Evolutionary conservation across 768 basidiomycete genomes (phyloP), one percentile per base, ranked within the genome.

Genomic region (Floccularia luteovirens): DNA sequence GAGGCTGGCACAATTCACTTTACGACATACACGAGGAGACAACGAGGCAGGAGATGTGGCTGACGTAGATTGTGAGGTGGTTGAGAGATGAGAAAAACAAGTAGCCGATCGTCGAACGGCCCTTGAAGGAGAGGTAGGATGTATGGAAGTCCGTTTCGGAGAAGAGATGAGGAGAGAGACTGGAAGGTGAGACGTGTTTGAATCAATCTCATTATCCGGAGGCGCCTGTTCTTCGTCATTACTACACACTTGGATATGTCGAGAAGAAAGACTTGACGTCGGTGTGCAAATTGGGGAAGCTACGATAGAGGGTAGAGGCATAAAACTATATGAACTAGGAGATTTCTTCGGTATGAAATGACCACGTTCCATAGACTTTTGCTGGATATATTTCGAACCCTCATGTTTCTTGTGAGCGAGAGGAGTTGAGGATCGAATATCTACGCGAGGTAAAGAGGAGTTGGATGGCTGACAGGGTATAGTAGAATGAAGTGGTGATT

Each of bases 231-330:
- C 32, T 7, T 12, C n/a, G 8, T 34, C 8, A 7, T 17, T 19
- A 6, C 8, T 19, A 17, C 6, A 14, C 20, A 19, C n/a, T 7
- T 7, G 8, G 16, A 34, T 19, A 17, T 34, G 7, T 8, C n/a
- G 32, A 8, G 32, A 34, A 36, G 62, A 61, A 21, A 52, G 48
- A 31, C 59, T 63, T 16, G 62, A 44, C 6, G 66, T 63, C 4
- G 77, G 73, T 3, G 75, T 73, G 55, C 66, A 69, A 38, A 74
- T 49, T n/a, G 78, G 78, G 3, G 79, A 80, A 17, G 76, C 75
- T 40, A 66, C 61, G 44, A 79, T 79, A 28, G 77, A 68, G 6
- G 79, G 71, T 36, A 79, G 66, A 32, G 75, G 70, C 19, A 66
- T 51, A 48, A 73, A 72, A 24, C 57, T 61, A 46, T 57, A 60